Evolutionary conservation across 768 basidiomycete species (phyloP), one percentile per base, ranked within the genome.

Genomic region (Collybiopsis confluens): DNA sequence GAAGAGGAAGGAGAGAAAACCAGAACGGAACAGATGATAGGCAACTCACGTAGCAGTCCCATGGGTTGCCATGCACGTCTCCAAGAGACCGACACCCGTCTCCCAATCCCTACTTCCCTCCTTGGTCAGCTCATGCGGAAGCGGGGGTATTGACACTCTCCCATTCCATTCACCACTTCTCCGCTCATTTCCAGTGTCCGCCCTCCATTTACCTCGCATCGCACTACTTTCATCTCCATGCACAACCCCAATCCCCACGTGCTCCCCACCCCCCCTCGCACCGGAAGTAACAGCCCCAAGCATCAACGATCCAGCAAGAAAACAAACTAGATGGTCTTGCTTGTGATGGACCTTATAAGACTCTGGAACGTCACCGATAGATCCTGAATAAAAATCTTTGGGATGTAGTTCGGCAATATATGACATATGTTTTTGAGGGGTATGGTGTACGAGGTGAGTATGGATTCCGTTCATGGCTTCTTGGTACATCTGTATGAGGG

Each of bases 271-370:
- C 3, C 56, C 58, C 35, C 69, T 59, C 1, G 78, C 47, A 46
- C 79, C 81, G 1, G 76, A 64, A 2, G 72, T 76, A 1, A 82
- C 84, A 6, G 85, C 83, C 15, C 88, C 87, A 6, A 91, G 74
- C 70, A 91, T 79, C 58, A 91, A 76, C 10, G 85, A 83, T 3
- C 87, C 90, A 24, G 81, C 86, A 44, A 91, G 70, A 78, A 90
- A 91, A 69, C 89, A 90, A 10, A 86, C 88, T 24, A 91, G 79
- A 63, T 90, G 89, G 63, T 91, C 89, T 65, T 91, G 89, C 64
- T 89, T 88, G 23, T 82, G 82, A 6, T 70, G 65, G 20, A 84
- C 66, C 15, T 68, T 83, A 59, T 26, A 40, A 16, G 26, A 26
- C 42, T 36, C 30, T 6, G 41, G 35, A 10, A 45, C 18, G 40